These are phyloP conservation scores for Aureobasidium sp. DNA, from an alignment of 2,329 filamentous ascomycete genomes.

Conservation along the genomic window DNA sequence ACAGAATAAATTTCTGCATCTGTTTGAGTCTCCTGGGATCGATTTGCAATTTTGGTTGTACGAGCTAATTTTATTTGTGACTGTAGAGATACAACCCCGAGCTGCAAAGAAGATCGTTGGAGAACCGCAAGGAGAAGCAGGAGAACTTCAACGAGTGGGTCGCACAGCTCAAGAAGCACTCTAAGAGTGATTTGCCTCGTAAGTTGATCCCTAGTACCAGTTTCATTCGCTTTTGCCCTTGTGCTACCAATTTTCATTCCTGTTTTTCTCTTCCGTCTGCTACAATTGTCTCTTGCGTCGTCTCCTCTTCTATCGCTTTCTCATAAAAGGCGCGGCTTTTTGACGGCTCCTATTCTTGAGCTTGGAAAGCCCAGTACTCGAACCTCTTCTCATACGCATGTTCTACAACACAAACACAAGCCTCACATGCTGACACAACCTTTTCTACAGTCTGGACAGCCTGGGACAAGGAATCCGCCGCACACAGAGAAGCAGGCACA, in stretches of 20 bases:
- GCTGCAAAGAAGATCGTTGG: constrained; percentile 80
- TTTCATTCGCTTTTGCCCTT: background rate
- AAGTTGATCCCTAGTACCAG: constrained; percentile 31
- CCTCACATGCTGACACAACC: background rate
- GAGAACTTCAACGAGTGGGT: constrained; percentile 90
- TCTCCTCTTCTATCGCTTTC: no score
- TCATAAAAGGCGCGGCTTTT: background rate
- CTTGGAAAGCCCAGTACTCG: no score
- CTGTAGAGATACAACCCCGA: constrained; percentile 80
- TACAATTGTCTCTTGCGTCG: background rate
- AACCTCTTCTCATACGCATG: background rate
- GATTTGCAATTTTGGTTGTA: background rate
- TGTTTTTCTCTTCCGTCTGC: background rate
- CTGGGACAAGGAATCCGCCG: constrained; percentile 29
- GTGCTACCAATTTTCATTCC: background rate
- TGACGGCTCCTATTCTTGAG: no score
- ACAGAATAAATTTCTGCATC: background rate
- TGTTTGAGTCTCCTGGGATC: background rate
- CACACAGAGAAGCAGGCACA: constrained; percentile 22
- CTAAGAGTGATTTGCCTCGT: constrained; percentile 90
- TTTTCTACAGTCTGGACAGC: constrained; percentile 29
- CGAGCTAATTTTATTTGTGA: constrained; percentile 6
- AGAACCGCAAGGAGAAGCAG: constrained; percentile 65
- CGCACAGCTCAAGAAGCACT: constrained; percentile 73
- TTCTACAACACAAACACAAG: background rate